Evolutionary conservation across 1,284 basidiomycete species (phyloP).

Genomic region (Ceratobasidium sp.): DNA sequence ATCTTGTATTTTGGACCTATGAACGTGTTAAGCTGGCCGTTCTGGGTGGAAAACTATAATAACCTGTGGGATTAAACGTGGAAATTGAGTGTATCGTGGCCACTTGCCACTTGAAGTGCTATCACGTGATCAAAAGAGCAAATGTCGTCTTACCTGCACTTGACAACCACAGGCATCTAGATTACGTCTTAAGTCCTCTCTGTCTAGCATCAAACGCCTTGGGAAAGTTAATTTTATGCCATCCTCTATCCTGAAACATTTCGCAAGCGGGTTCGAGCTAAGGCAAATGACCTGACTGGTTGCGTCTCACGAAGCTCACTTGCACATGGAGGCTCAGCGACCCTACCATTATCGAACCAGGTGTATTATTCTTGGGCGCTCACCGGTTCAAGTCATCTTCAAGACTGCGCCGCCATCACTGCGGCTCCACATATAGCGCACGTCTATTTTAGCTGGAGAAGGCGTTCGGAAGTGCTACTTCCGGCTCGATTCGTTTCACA

Average conservation of each 20-base stretch:
- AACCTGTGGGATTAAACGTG: too few relatives aligned
- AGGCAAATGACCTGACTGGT: too few relatives aligned
- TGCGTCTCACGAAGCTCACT: too few relatives aligned
- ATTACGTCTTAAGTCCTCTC: too few relatives aligned
- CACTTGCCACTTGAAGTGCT: background rate
- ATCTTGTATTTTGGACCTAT: background rate
- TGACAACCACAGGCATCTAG: background rate
- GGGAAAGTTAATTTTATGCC: too few relatives aligned
- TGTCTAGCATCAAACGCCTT: too few relatives aligned
- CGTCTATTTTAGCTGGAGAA: background rate
- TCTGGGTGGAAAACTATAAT: too few relatives aligned
- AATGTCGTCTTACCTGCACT: background rate
- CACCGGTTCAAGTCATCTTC: background rate
- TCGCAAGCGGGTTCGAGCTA: too few relatives aligned
- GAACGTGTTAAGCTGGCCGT: too few relatives aligned
- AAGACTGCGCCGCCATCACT: background rate
- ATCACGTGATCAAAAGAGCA: background rate
- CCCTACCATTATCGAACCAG: too few relatives aligned
- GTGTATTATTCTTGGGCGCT: background rate
- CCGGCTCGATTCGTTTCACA: background rate
- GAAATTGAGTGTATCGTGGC: background rate
- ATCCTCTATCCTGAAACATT: too few relatives aligned
- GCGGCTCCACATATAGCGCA: background rate
- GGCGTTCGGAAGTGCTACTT: conserved; percentile 6
- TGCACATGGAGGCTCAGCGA: too few relatives aligned